Evolutionary conservation across 2,329 filamentous ascomycete species (phyloP).

Genomic region (Penicillium sumatraense): DNA sequence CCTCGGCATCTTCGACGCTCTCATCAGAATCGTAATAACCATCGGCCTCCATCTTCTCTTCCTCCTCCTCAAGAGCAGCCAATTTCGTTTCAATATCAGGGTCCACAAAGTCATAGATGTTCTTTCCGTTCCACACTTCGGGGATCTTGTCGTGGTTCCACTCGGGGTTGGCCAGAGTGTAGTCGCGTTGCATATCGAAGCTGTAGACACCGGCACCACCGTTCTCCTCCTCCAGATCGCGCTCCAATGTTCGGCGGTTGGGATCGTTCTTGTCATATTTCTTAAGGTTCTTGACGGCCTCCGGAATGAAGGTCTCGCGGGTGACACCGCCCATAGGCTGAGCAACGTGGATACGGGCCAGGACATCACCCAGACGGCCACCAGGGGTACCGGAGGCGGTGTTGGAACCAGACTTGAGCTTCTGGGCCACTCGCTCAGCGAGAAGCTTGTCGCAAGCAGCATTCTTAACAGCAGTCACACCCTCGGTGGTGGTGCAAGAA

Average conservation of each 20-base stretch:
- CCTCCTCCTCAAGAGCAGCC: conserved; percentile 88
- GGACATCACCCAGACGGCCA: conserved; percentile 83
- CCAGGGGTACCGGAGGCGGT: conserved; percentile 74
- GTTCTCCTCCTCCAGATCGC: conserved; percentile 87
- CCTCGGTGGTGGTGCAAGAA: conserved; percentile 93
- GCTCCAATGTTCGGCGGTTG: conserved; percentile 76
- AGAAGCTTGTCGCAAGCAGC: conserved; percentile 90
- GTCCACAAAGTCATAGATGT: conserved; percentile 96
- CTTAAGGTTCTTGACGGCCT: conserved; percentile 76
- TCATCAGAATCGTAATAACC: conserved; percentile 91
- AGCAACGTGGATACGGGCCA: conserved; percentile 96
- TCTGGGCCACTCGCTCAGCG: conserved; percentile 90
- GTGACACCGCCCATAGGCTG: conserved; percentile 78
- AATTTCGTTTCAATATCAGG: conserved; percentile 96
- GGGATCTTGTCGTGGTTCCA: conserved; percentile 98
- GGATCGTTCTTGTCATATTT: conserved; percentile 92
- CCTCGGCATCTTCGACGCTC: conserved; percentile 83
- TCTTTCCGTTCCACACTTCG: conserved; percentile 92
- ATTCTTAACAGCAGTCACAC: conserved; percentile 93
- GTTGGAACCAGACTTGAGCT: conserved; percentile 87
- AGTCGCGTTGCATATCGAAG: conserved; percentile 87
- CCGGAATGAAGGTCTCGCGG: conserved; percentile 85
- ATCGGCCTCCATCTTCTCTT: conserved; percentile 87
- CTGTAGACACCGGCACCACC: conserved; percentile 96
- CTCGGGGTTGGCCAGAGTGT: conserved; percentile 81